These are phyloP conservation scores for Rhodotorula sphaerocarpa DNA, from an alignment of 768 basidiomycete genomes.

Conservation along the genomic window DNA sequence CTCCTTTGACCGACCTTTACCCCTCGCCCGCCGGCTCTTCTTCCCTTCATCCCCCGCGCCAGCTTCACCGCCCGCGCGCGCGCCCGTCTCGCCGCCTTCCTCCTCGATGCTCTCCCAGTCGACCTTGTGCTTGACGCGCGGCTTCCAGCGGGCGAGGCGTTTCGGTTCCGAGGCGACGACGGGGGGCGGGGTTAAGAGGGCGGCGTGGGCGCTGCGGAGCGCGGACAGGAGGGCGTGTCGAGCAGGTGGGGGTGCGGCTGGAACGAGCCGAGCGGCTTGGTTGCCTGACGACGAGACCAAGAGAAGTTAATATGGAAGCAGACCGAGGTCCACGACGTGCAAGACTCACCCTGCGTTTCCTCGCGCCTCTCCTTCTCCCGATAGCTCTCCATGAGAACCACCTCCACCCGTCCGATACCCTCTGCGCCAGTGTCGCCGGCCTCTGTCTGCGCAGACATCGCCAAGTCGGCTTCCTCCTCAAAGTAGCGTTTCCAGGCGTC, in stretches of 20 bases:
- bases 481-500: conserved; percentile 53
- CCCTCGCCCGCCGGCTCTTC: conserved; percentile 1
- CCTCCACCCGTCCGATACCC: conserved; percentile 48
- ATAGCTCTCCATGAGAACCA: conserved; percentile 73
- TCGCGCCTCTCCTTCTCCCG: conserved; percentile 46
- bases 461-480: conserved; percentile 35
- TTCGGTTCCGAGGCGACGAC: conserved; percentile 50
- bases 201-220: conserved; percentile 58
- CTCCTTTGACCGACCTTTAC: background rate
- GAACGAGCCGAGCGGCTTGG: conserved; percentile 49
- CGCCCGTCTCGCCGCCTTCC: conserved; percentile 18
- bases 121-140: conserved; percentile 56
- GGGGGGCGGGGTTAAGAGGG: conserved; percentile 62
- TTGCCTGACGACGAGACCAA: too few relatives aligned
- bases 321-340: too few relatives aligned
- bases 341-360: conserved; percentile 36
- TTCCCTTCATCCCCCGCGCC: background rate
- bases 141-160: conserved; percentile 57
- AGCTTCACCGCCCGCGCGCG: background rate
- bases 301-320: conserved; percentile 14
- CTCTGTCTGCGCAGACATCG: too few relatives aligned
- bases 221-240: conserved; percentile 59
- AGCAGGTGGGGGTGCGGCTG: conserved; percentile 61
- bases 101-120: conserved; percentile 58
- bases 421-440: conserved; percentile 32